A percentile compares a stretch with the other conserved stretches of the same genome.
These are phyloP conservation scores for Tolypocladium nubicola DNA, from an alignment of 2,329 filamentous ascomycete species.

Conservation along the genomic window DNA sequence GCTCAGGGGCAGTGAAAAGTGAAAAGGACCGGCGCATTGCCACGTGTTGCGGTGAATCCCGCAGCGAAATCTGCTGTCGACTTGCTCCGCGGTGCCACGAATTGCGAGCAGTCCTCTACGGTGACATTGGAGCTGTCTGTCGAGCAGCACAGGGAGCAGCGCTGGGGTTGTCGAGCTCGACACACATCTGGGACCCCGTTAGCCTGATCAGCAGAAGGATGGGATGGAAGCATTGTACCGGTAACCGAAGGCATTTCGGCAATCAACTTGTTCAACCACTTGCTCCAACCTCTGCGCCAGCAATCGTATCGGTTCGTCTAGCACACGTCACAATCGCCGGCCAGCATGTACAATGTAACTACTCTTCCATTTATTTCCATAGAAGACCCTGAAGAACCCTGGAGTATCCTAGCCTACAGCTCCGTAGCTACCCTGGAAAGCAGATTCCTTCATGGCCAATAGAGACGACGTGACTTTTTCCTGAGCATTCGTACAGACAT, in stretches of 20 bases:
- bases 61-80: neutral
- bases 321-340: neutral
- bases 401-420: constrained; percentile 5
- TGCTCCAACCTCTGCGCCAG: neutral
- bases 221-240: neutral
- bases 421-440: constrained; percentile 2
- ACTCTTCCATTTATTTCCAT: neutral
- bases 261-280: neutral
- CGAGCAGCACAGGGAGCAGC: neutral
- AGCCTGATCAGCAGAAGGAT: neutral
- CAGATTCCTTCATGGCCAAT: neutral
- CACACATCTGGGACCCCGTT: neutral
- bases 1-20: neutral
- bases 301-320: neutral
- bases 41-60: too few species aligned
- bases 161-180: neutral
- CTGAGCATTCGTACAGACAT: constrained; percentile 1
- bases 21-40: too few species aligned
- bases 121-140: neutral
- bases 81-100: neutral
- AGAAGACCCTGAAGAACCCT: neutral
- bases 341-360: neutral
- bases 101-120: neutral
- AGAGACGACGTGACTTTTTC: constrained; percentile 1
- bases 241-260: neutral